phyloP scores from a whole-genome alignment of 2,329 filamentous ascomycete species.

The Thielaviopsis ethacetica region DNA sequence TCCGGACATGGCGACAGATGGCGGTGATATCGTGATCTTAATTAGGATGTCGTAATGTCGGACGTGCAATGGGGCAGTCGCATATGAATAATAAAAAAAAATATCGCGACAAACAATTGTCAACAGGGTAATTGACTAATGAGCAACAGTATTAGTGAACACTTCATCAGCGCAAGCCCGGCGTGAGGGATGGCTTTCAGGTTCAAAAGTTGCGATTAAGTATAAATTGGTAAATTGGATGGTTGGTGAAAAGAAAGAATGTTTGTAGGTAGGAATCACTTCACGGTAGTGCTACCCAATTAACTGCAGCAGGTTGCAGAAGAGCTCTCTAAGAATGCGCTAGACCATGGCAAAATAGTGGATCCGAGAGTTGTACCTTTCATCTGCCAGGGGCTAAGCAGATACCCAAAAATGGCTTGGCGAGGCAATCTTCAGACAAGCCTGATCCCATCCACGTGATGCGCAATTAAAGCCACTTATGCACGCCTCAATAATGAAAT shows the following conservation, averaged over 20 bases:
- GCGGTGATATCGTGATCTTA: not conserved
- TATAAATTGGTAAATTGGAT: not conserved
- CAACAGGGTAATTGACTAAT: not conserved
- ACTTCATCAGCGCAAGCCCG: not conserved
- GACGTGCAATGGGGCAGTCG: not conserved
- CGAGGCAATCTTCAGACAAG: not conserved
- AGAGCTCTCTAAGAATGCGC: not conserved
- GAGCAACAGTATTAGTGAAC: not conserved
- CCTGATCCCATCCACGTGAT: conserved; percentile 8
- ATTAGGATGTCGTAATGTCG: not conserved
- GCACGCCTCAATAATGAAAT: not conserved
- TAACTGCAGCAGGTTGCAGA: not conserved
- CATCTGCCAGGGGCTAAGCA: conserved; percentile 10
- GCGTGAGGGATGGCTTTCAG: not conserved
- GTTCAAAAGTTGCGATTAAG: not conserved
- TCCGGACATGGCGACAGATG: conserved; percentile 11
- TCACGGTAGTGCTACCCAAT: not conserved
- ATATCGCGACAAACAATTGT: not conserved
- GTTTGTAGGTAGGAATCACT: not conserved
- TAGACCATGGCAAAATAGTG: conserved; percentile 1
- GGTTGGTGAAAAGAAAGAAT: conserved; percentile 2
- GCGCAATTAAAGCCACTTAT: conserved; percentile 3
- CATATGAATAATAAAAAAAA: not conserved
- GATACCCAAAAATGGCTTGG: not conserved
- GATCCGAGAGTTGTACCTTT: conserved; percentile 6